Evolutionary conservation across 495 filamentous ascomycete species (phyloP).

Genomic region (Trichocladium uniseriatum): DNA sequence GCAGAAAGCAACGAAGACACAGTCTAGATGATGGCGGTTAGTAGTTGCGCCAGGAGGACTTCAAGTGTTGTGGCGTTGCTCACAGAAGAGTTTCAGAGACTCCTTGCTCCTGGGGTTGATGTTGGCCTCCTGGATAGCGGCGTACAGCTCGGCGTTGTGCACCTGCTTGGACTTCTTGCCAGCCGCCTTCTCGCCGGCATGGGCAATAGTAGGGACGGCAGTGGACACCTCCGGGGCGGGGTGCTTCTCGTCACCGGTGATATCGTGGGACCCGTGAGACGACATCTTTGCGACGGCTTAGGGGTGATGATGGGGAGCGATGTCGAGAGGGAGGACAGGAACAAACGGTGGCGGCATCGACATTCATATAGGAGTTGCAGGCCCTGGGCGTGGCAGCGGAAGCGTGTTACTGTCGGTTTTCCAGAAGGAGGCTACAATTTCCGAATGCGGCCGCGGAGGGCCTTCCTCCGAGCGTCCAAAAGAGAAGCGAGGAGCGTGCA

Average conservation of each 20-base stretch:
- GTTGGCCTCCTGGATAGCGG: conserved; percentile 47
- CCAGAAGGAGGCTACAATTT: not conserved
- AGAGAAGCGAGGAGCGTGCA: conserved; percentile 12
- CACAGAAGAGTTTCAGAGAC: conserved; percentile 46
- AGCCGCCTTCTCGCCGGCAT: conserved; percentile 22
- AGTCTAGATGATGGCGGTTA: too few relatives aligned
- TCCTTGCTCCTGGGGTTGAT: conserved; percentile 47
- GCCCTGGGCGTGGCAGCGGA: not conserved
- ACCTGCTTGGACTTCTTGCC: conserved; percentile 39
- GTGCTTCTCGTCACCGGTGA: conserved; percentile 27
- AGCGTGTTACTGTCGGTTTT: not conserved
- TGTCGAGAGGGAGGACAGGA: not conserved
- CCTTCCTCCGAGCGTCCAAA: conserved; percentile 23
- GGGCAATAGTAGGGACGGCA: not conserved
- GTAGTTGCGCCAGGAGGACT: too few relatives aligned
- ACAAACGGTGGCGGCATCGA: not conserved
- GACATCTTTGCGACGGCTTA: conserved; percentile 20
- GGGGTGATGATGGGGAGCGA: conserved; percentile 1
- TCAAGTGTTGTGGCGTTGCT: too few relatives aligned
- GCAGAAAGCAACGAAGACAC: conserved; percentile 38
- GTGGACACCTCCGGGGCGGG: conserved; percentile 3
- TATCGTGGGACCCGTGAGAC: conserved; percentile 24
- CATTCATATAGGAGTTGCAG: not conserved
- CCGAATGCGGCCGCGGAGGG: conserved; percentile 11
- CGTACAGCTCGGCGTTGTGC: conserved; percentile 49